Conservation (phyloP, 257 asterid species). For the Thymus quinquecostatus region DNA sequence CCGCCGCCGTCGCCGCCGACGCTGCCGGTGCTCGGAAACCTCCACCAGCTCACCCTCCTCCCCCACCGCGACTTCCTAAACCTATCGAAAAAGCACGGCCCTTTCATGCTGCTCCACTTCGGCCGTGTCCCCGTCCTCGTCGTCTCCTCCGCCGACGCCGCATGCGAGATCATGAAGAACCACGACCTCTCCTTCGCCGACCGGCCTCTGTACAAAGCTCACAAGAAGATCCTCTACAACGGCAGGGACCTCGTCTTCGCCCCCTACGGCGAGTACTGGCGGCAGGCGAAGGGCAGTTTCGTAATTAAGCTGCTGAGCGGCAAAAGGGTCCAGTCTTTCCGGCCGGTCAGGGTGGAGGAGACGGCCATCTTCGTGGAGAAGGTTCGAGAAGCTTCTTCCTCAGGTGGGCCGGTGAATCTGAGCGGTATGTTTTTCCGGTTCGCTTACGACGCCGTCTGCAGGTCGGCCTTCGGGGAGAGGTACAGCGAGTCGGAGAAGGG, state of each 20-base stretch:
- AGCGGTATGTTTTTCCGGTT: slow-evolving; percentile 3
- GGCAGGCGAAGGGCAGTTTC: slow-evolving; percentile 22
- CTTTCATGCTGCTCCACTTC: background rate
- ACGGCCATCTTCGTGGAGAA: background rate
- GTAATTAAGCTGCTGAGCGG: slow-evolving; percentile 20
- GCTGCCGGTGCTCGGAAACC: background rate
- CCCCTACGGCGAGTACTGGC: slow-evolving; percentile 17
- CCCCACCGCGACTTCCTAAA: background rate
- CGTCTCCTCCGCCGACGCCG: background rate
- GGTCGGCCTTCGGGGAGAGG: slow-evolving; percentile 19
- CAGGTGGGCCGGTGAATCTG: background rate
- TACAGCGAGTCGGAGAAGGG: slow-evolving; percentile 12
- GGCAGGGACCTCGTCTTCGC: background rate
- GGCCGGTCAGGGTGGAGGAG: slow-evolving; percentile 13
- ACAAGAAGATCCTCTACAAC: background rate
- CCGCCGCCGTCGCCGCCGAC: background rate
- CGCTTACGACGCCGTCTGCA: background rate
- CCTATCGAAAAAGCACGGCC: background rate
- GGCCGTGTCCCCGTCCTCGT: background rate
- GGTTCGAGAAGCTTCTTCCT: background rate
- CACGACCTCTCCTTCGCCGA: background rate
- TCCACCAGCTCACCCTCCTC: background rate
- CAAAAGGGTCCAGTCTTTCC: slow-evolving; percentile 17
- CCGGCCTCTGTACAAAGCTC: background rate
- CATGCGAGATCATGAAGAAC: background rate